Evolutionary conservation across 257 asterid species (phyloP), one percentile per base, ranked within the genome.

Genomic region (Solanum clarkiae): DNA sequence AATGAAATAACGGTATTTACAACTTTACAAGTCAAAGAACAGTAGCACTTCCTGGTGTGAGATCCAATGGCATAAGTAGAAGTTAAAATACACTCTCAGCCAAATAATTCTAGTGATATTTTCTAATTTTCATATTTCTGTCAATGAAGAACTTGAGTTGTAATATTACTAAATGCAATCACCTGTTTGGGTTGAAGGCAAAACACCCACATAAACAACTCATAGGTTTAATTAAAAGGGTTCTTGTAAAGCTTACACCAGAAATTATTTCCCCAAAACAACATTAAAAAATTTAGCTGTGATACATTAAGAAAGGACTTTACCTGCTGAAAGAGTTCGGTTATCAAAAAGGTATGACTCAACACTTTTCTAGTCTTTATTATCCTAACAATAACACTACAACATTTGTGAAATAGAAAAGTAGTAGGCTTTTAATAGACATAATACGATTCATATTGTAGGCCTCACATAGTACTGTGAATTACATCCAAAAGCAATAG

Each of bases 311-410:
- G 7, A 10, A 59, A 20, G 11, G 57, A 51, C 45, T 17, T 82
- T 88, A 95, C 99, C 98, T 97, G 97, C 89, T 97, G 98, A 83
- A 95, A 95, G 84, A 97, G 98, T 91, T 97, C 99, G 4, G 99
- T 94, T 84, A 97, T 97, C 89, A 97, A 88, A 47, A 97, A 94
- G 2, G 99, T 96, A 91, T 96, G 99, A 84, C 98, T 93, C 72
- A 96, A 90, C 84, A 96, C 92, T 90, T 94, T 94, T 75, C 99
- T 92, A 20, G 98, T 94, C 94, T 96, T 93, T 98, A 96, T 96
- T 85, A 94, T 94, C 88, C 99, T 94, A 85, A 96, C 99, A 51
- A 96, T 94, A 81, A 97, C 98, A 84, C 1, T 2, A 55, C n/a
- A 55, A 8, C n/a, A 15, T 54, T 54, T 15, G 20, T 54, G 16